A percentile compares a stretch with the other conserved stretches of the same genome.
Evolutionary conservation across 2,329 filamentous ascomycete genomes (phyloP).

Genomic region (Alternaria sp.): DNA sequence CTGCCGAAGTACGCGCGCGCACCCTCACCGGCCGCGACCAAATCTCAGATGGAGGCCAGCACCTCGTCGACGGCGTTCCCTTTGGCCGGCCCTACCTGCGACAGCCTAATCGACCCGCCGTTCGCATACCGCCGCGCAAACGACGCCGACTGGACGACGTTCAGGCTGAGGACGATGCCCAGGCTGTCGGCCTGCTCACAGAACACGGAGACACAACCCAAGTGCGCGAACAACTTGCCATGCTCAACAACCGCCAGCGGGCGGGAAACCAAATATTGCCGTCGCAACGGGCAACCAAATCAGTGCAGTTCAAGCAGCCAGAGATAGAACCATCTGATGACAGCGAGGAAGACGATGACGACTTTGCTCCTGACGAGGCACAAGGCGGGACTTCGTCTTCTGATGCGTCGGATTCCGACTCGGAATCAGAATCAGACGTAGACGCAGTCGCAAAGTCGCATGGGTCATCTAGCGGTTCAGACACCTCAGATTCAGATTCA

Average conservation of each 20-base stretch:
- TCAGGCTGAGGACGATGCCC: slow-evolving; percentile 32
- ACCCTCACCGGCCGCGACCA: slow-evolving; percentile 80
- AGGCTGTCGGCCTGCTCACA: slow-evolving; percentile 22
- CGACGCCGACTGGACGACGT: slow-evolving; percentile 55
- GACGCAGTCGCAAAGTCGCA: slow-evolving; percentile 9
- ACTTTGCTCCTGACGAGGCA: slow-evolving; percentile 37
- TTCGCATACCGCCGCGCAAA: slow-evolving; percentile 79
- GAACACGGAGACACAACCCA: slow-evolving; percentile 11
- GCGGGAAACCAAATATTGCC: neutral
- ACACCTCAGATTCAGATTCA: slow-evolving; percentile 30
- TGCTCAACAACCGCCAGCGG: neutral
- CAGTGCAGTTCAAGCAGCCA: slow-evolving; percentile 35
- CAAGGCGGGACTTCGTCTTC: slow-evolving; percentile 22
- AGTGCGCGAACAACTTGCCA: neutral
- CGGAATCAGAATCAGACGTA: slow-evolving; percentile 25
- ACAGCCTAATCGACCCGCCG: slow-evolving; percentile 66
- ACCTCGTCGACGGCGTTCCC: slow-evolving; percentile 83
- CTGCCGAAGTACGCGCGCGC: slow-evolving; percentile 76
- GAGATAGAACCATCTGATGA: slow-evolving; percentile 20
- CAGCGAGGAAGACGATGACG: slow-evolving; percentile 33
- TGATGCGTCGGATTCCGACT: slow-evolving; percentile 24
- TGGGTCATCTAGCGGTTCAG: slow-evolving; percentile 28
- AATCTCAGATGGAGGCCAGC: slow-evolving; percentile 79
- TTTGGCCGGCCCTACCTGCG: slow-evolving; percentile 79
- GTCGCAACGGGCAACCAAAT: slow-evolving; percentile 16